Evolutionary conservation across 2,329 filamentous ascomycete species (phyloP), one percentile per base, ranked within the genome.

Genomic region (Colletotrichum sp.): DNA sequence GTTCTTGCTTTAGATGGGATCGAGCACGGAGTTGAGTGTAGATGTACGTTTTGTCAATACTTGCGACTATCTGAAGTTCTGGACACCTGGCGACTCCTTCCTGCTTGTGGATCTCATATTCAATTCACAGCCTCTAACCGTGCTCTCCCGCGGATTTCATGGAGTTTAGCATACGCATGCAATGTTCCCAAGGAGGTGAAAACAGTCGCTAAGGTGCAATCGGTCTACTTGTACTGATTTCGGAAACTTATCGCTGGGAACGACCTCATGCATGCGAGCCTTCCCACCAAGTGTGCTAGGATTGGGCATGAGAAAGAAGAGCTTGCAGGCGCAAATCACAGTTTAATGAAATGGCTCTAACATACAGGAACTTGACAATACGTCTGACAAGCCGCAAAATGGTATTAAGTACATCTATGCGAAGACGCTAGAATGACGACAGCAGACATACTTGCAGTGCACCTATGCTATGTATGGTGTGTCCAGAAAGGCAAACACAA

Each of bases 401-500:
- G 34, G 56, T 75, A 75, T 64, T 64, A 69, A 73, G 73, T 73
- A 75, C 48, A 72, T 73, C 58, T 75, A 75, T 68, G 56, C 16
- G 34, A 63, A 24, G 58, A 75, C 30, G 32, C 74, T 70, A 52
- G 52, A 52, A 75, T 58, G 59, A 65, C 18, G 71, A 34, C 26
- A 30, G 56, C 18, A 61, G 64, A 61, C 43, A 64, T 73, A 48
- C 48, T 18, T 36, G 52, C 55, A 58, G 59, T 43, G 65, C 62
- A 70, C 59, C 38, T 55, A 62, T 71, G 73, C 56, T 64, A 75
- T 76, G 71, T 62, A 74, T 24, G 38, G 65, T 30, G 66, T 76
- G 52, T 74, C 65, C 59, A 74, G 66, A 55, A 70, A 74, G 62
- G 24, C 30, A 62, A 56, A 62, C 71, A 56, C 58, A n/a, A n/a